Evolutionary conservation across 495 filamentous ascomycete species (phyloP), one percentile per base, ranked within the genome.

Genomic region (Penicillium psychrofluorescens): DNA sequence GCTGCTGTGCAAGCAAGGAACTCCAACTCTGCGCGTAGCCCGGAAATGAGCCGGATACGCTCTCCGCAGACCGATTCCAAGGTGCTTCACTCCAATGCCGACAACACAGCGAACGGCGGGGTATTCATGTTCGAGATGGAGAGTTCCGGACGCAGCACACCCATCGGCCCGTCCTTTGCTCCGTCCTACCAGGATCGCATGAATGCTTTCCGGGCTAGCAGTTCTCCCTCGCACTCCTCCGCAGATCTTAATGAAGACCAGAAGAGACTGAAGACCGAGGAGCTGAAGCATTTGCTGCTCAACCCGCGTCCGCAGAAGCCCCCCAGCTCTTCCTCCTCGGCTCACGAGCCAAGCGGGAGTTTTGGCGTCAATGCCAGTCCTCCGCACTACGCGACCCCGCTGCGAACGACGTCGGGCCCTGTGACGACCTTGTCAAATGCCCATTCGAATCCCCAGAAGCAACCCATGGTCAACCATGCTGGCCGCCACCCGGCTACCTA

Each of bases 51-150:
- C 63, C 42, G 54, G 53, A 29, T 53, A 53, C 44, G 51, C 39
- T 64, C 62, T 41, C 64, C 67, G 32, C 60, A 66, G 39, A 68
- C 63, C 12, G 64, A 67, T 45, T 55, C 62, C 13, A 64, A 56
- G 44, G 43, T 46, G 13, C 11, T 52, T 33, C 51, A 56, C 11
- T 56, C 59, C 30, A 61, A 66, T 35, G 58, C 59, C 28, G 59
- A 64, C 38, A 65, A 62, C 35, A 58, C 72, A 6, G 37, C 50
- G n/a, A 53, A 68, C 11, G 67, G 68, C 12, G 79, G 76, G 9
- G 74, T 89, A 28, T 85, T 88, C 49, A 44, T 78, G 11, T 69
- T 79, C 44, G 88, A 90, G 48, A 66, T 88, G 43, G 82, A 86
- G 48, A 75, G 74, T 16, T 65, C 67, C 14, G 55, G 59, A 3